Base-by-base conservation (phyloP, 768 basidiomycete genomes). In the Mycena vulgaris region DNA sequence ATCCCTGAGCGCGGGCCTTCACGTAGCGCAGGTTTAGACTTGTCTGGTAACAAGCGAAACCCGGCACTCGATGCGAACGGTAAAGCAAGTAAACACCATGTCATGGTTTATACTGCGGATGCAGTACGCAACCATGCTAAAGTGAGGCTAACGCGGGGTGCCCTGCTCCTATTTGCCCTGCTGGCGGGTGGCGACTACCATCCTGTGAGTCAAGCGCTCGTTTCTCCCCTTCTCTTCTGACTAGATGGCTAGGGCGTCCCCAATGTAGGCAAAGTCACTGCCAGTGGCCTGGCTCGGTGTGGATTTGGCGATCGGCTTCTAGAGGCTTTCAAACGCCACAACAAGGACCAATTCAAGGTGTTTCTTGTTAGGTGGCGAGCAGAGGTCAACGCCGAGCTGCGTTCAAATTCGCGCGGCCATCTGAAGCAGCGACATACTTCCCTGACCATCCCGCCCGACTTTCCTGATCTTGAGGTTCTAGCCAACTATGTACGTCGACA, bases 151-250 rank as follows among this genome's bases (percentile, higher is more conserved):
- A 93, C 74, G 86, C 90, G 31, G 66, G 78, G 86, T 30, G 91
- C 89, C 6, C 83, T 91, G 64, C 86, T 93, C 58, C 83, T 93
- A 16, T 88, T 93, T 21, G 93, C 88, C 5, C 83, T 94, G 6
- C 81, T 94, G 23, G 84, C 87, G 13, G 93, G 93, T 0, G 93
- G 92, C 4, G 93, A 95, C 77, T 95, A 94, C 70, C 84, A 89
- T 57, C 81, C 83, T 13, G 86, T 79, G 14, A 84, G 85, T 49
- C 77, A 21, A 31, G 62, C 19, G 28, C 23, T 28, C 23, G 28
- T 25, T 31, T 2, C 52, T 16, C 30, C 21, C 19, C 13, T 47
- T 58, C 6, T 31, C 27, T n/a, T n/a, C 19, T 35, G 51, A 23
- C 31, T 31, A 47, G 23, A 1, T 17, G 47, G 31, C 6, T 59